Conservation (phyloP, 2,329 filamentous ascomycete species). For the Tolypocladium capitatum region DNA sequence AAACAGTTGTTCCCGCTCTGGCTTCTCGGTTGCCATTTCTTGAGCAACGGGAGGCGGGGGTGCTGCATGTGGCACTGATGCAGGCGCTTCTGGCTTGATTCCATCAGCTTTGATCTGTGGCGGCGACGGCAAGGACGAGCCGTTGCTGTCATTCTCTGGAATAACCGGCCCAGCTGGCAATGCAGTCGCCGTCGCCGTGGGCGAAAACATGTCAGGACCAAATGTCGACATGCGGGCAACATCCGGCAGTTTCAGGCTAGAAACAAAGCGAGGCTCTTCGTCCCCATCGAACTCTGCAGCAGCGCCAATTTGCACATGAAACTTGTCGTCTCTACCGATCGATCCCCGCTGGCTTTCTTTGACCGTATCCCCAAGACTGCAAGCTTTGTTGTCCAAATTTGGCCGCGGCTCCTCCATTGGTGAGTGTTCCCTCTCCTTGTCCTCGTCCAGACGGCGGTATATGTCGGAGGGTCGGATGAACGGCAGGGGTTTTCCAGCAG, state of each 20-base stretch:
- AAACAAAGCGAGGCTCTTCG: conserved; percentile 24
- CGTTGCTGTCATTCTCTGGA: background rate
- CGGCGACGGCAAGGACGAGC: background rate
- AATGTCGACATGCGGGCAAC: conserved; percentile 47
- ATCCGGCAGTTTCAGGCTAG: conserved; percentile 45
- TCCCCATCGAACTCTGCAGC: background rate
- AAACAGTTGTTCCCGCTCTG: background rate
- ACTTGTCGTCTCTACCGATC: background rate
- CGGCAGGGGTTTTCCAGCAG: conserved; percentile 34
- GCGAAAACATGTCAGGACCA: conserved; percentile 42
- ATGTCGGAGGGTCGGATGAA: conserved; percentile 67
- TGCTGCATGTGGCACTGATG: background rate
- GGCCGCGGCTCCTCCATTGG: conserved; percentile 45
- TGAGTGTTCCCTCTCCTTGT: conserved; percentile 33
- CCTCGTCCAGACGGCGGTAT: conserved; percentile 59
- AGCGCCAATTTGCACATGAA: background rate
- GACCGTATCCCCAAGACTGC: background rate
- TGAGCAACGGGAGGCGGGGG: conserved; percentile 3
- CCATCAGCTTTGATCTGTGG: background rate
- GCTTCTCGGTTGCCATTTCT: background rate
- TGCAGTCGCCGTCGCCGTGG: background rate
- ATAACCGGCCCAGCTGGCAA: background rate
- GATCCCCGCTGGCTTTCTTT: background rate
- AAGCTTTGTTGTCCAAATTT: conserved; percentile 31
- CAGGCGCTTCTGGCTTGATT: background rate